These are phyloP conservation scores for Corylus heterophylla DNA, from an alignment of 306 rosid species.

Conservation along the genomic window DNA sequence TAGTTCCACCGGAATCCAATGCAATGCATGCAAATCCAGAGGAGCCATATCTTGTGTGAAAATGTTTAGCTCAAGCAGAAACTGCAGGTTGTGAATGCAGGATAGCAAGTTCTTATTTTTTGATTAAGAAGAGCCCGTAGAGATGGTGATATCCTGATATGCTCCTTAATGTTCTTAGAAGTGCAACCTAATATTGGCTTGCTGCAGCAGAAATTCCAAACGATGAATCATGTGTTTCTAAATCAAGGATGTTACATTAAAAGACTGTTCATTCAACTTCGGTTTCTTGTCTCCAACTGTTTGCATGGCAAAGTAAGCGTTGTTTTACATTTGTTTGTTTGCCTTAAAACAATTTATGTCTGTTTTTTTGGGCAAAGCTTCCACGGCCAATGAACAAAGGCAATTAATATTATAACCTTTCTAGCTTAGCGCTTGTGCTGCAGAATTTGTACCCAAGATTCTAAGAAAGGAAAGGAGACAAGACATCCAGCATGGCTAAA, in stretches of 20 bases:
- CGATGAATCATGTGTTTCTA: not conserved
- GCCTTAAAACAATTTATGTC: not conserved
- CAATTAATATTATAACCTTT: too few relatives aligned
- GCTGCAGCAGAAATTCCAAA: not conserved
- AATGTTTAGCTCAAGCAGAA: conserved; percentile 1
- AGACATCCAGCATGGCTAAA: too few relatives aligned
- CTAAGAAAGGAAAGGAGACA: too few relatives aligned
- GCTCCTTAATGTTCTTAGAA: conserved; percentile 7
- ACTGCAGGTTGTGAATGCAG: not conserved
- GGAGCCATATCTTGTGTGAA: conserved; percentile 2
- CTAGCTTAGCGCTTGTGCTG: too few relatives aligned
- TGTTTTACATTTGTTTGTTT: not conserved
- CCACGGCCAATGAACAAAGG: too few relatives aligned
- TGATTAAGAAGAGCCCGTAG: conserved; percentile 4
- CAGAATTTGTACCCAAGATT: too few relatives aligned
- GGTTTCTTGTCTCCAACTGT: not conserved
- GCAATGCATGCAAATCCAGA: not conserved
- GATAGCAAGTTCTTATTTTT: not conserved
- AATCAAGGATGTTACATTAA: too few relatives aligned
- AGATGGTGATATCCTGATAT: conserved; percentile 9
- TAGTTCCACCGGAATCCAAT: too few relatives aligned
- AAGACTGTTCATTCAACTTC: not conserved
- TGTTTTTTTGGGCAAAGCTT: too few relatives aligned
- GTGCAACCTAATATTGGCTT: conserved; percentile 14
- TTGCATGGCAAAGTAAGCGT: not conserved